These are phyloP conservation scores for Cylindrotheca closterium DNA, from an alignment of 108 stramenopile genomes.

Conservation along the genomic window DNA sequence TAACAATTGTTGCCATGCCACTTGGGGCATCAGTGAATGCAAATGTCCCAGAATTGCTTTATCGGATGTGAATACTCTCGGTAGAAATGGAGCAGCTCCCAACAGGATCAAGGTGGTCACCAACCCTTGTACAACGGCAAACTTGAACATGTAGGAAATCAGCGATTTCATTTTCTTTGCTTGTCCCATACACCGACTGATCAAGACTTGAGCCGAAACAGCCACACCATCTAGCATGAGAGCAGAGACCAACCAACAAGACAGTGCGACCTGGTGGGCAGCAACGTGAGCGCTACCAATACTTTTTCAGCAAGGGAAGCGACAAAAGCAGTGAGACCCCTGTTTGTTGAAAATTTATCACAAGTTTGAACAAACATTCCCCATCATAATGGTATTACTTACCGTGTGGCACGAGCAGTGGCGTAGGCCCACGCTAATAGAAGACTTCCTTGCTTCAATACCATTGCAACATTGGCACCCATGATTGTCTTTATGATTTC, in stretches of 20 bases:
- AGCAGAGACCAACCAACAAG: conserved; percentile 60
- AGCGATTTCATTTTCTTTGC: conserved; percentile 30
- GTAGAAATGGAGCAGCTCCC: conserved; percentile 11
- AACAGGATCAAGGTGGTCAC: conserved; percentile 23
- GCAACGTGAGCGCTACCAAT: conserved; percentile 59
- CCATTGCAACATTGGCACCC: conserved; percentile 59
- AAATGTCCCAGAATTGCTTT: conserved; percentile 30
- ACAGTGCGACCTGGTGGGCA: conserved; percentile 64
- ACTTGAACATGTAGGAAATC: conserved; percentile 43
- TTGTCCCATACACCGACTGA: conserved; percentile 16
- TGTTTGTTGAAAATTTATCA: too few relatives aligned
- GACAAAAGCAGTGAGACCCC: too few relatives aligned
- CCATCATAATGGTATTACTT: too few relatives aligned
- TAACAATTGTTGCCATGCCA: conserved; percentile 58
- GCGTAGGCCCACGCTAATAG: conserved; percentile 65
- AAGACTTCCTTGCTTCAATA: conserved; percentile 49
- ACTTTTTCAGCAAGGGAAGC: too few relatives aligned
- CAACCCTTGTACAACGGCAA: conserved; percentile 55
- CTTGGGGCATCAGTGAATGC: conserved; percentile 38
- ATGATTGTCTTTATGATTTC: conserved; percentile 31
- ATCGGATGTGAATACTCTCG: conserved; percentile 44
- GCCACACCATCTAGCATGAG: conserved; percentile 51
- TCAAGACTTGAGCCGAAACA: conserved; percentile 66
- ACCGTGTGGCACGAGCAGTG: conserved; percentile 42
- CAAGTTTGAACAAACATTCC: too few relatives aligned